A percentile compares a stretch with the other conserved stretches of the same genome.
Evolutionary conservation across 1,139 yeast species (phyloP).

Genomic region (Candida sp.): DNA sequence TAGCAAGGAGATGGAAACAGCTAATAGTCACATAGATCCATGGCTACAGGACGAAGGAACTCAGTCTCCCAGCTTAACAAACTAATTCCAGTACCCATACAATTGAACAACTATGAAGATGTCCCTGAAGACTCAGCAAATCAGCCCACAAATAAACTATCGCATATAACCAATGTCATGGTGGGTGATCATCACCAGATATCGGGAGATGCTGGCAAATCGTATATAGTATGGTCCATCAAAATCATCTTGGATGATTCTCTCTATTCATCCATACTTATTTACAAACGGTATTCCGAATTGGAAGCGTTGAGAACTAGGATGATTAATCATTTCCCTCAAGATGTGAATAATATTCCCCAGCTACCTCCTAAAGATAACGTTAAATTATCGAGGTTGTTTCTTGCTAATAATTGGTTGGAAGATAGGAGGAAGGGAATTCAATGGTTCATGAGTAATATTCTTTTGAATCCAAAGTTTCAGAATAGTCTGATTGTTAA

Average conservation of each 20-base stretch:
- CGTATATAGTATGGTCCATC: conserved; percentile 49
- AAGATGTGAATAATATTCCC: conserved; percentile 40
- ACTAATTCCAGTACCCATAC: conserved; percentile 38
- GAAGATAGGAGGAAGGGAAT: conserved; percentile 63
- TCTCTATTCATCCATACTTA: conserved; percentile 43
- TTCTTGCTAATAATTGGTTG: conserved; percentile 48
- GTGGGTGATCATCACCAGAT: conserved; percentile 39
- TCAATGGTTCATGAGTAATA: conserved; percentile 70
- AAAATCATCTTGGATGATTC: conserved; percentile 41
- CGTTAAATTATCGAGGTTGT: conserved; percentile 44
- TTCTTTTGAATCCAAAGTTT: conserved; percentile 62
- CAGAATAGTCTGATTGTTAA: conserved; percentile 46
- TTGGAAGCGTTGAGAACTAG: conserved; percentile 46
- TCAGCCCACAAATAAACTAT: conserved; percentile 9
- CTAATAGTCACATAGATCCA: not conserved
- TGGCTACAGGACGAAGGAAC: conserved; percentile 8
- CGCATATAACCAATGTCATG: conserved; percentile 35
- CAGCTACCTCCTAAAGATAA: conserved; percentile 62
- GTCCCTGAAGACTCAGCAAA: conserved; percentile 11
- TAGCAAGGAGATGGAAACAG: too few relatives aligned
- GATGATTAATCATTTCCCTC: conserved; percentile 31
- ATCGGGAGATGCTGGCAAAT: conserved; percentile 33
- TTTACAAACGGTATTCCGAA: conserved; percentile 66
- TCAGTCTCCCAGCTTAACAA: conserved; percentile 27
- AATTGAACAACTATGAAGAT: conserved; percentile 26